Base-by-base conservation (phyloP, 2,329 filamentous ascomycete genomes). In the Thelonectria rubi region DNA sequence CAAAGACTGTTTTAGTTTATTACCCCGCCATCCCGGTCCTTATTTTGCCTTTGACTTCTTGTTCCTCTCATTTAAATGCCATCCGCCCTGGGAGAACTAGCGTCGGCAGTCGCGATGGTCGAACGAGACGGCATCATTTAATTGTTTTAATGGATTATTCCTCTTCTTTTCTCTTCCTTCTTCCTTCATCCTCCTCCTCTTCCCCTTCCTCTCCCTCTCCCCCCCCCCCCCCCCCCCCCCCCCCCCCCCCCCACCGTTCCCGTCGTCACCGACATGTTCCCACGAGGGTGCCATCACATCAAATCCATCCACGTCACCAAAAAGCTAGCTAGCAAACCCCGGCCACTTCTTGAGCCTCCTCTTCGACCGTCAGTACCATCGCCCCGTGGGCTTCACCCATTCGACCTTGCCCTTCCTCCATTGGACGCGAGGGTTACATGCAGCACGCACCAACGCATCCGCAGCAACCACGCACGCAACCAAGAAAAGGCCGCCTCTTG, bases 391-490 rank as follows among this genome's bases (percentile, higher is more conserved):
- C 46, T 14, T 37, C 48, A 40, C 18, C 47, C 26, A 60, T 60
- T 55, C 57, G 39, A 55, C 46, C 37, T 49, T 17, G n/a, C 39
- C 42, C 48, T 40, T 39, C 47, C 32, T 11, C 24, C 2, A 49
- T 57, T 57, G 58, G 53, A 56, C 46, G 14, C 34, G 48, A 55
- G 58, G 48, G 58, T 61, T 47, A 54, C 58, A 56, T 52, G 18
- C 40, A 55, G 52, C 32, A 51, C 40, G 34, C 52, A 60, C 58
- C 57, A 21, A 60, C 58, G 39, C 57, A 32, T 26, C 34, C 26
- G 26, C 26, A 30, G 26, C 26, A 30, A 30, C 26, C 26, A 24
- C 24, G 24, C 24, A 24, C n/a, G n/a, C n/a, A 21, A 46, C 21
- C 26, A 34, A 15, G 8, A 8, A 34, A 17, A 12, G 40, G 40